Evolutionary conservation across 371 early-diverging fungal genomes (phyloP).

Genomic region (Massospora cicadina): DNA sequence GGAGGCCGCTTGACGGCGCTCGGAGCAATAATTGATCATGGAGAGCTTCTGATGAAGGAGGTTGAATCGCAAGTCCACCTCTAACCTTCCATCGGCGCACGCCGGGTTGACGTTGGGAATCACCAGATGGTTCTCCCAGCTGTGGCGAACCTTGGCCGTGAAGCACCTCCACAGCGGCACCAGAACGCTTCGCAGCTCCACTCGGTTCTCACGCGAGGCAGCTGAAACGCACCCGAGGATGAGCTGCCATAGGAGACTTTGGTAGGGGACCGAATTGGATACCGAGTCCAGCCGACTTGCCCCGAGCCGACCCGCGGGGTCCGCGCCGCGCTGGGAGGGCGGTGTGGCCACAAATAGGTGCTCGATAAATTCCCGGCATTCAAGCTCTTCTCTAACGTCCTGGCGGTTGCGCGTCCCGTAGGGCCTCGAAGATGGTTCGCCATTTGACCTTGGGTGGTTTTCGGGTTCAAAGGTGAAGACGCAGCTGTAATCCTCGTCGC

Average conservation of each 20-base stretch:
- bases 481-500: background rate
- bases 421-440: background rate
- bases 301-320: background rate
- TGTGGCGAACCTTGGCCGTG: constrained; percentile 33
- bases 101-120: constrained; percentile 31
- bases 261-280: constrained; percentile 30
- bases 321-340: background rate
- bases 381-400: background rate
- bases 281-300: background rate
- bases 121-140: constrained; percentile 36
- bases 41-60: constrained; percentile 75
- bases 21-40: constrained; percentile 75
- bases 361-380: background rate
- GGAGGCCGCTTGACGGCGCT: constrained; percentile 16
- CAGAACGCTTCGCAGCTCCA: constrained; percentile 30
- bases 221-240: constrained; percentile 30
- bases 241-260: constrained; percentile 51
- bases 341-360: background rate
- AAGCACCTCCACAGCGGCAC: constrained; percentile 42
- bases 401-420: background rate
- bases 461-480: background rate
- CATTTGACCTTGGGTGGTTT: background rate
- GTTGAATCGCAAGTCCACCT: constrained; percentile 50
- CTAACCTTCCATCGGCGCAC: constrained; percentile 17
- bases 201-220: constrained; percentile 23